A percentile compares a stretch with the other conserved stretches of the same genome.
These are phyloP conservation scores for Aureobasidium sp. DNA, from an alignment of 2,329 filamentous ascomycete genomes.

Conservation along the genomic window DNA sequence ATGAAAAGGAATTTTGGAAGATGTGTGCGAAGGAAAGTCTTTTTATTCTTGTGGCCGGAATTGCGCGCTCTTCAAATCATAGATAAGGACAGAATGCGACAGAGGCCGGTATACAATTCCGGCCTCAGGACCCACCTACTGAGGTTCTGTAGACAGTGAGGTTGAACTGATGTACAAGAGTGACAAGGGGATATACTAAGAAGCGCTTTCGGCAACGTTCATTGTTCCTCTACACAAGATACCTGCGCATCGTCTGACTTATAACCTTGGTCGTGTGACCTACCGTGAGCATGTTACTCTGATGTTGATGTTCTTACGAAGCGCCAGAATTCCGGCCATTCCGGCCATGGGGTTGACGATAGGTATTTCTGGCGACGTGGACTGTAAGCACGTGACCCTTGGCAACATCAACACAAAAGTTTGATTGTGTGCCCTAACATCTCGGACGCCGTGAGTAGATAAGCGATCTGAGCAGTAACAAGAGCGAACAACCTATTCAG, in stretches of 20 bases:
- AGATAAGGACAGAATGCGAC: background rate
- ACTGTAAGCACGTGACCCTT: background rate
- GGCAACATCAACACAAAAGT: background rate
- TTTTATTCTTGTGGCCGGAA: slow-evolving; percentile 5
- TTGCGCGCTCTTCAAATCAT: background rate
- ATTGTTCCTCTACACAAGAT: no score
- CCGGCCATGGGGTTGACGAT: background rate
- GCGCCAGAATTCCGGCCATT: no score
- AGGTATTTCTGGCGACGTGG: background rate
- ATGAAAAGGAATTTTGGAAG: background rate
- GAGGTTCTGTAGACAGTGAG: background rate
- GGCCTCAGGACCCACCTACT: slow-evolving; percentile 10
- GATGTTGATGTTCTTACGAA: no score
- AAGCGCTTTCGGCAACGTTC: no score
- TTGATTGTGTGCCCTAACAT: background rate
- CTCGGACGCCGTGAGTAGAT: background rate
- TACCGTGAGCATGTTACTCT: no score
- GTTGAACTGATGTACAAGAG: background rate
- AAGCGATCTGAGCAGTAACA: background rate
- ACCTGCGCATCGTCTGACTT: no score
- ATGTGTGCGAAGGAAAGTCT: background rate
- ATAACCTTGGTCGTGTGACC: no score
- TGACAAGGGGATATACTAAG: no score
- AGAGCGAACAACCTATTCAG: no score
- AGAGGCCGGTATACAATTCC: background rate